Evolutionary conservation across 106 monocot species (phyloP), one percentile per base, ranked within the genome.

Genomic region (Allium fistulosum): DNA sequence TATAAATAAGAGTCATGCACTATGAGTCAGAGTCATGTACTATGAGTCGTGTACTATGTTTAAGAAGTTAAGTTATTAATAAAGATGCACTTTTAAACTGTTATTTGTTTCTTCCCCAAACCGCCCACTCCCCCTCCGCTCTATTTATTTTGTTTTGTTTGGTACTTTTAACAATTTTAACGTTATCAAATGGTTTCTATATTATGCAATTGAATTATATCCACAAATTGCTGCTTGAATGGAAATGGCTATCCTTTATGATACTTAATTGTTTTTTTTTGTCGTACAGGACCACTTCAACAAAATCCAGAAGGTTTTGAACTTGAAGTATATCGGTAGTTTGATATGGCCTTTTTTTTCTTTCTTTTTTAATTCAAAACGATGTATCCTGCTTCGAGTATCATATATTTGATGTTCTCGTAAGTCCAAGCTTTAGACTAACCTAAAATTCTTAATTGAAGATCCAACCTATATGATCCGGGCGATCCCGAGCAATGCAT

Each of bases 381-480:
- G 48, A 47, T 12, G 11, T 22, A 59, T 59, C 59, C 70, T 51
- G 64, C 55, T n/a, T 26, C 27, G 51, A 26, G 8, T 75, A 46
- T 17, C 26, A 10, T 49, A 11, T n/a, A 11, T 55, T 55, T 55
- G 11, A 12, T 55, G 15, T 55, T 12, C 15, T 55, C 53, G 3
- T 12, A 55, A 4, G 2, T 55, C 53, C 37, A 37, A 37, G 1
- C 37, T 37, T 37, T 37, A 37, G 37, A 37, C 37, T 37, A 37
- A 37, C 37, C 5, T 37, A 37, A 37, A 37, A 37, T 37, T 69
- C 12, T 51, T n/a, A 26, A 68, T 55, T 71, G 61, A 81, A 93
- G 91, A 94, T 81, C 94, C 94, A 13, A 94, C 94, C 26, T 94
- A 94, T 56, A 94, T 94, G 94, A 90, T 94, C 58, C 90, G 94